A percentile compares a stretch with the other conserved stretches of the same genome.
phyloP scores from a whole-genome alignment of 2,329 filamentous ascomycete species.

The Fusarium sulawesiense region DNA sequence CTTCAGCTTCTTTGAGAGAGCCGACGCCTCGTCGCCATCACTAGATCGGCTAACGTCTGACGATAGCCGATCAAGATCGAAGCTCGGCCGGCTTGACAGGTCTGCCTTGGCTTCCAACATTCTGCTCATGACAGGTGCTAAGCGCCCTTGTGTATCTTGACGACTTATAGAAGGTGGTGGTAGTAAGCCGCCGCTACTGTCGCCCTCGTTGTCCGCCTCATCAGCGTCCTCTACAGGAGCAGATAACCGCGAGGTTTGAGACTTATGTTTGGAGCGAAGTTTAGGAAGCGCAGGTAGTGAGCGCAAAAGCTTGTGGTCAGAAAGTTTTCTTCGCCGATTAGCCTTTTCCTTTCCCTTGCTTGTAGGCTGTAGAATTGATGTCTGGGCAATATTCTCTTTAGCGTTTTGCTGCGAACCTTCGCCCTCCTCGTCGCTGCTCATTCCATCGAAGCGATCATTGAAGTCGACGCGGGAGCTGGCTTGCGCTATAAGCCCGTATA shows the following conservation, averaged over 20 bases:
- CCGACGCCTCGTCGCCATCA: slow-evolving; percentile 60
- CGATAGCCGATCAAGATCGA: slow-evolving; percentile 62
- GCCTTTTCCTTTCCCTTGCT: slow-evolving; percentile 50
- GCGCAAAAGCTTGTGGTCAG: slow-evolving; percentile 72
- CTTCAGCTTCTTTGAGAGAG: slow-evolving; percentile 77
- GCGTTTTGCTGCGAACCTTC: slow-evolving; percentile 63
- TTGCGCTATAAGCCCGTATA: slow-evolving; percentile 92
- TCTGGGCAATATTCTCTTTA: slow-evolving; percentile 54
- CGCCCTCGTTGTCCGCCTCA: slow-evolving; percentile 44
- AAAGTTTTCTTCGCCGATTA: slow-evolving; percentile 68
- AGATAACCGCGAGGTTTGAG: slow-evolving; percentile 55
- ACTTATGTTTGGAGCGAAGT: slow-evolving; percentile 57
- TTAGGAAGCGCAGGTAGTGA: slow-evolving; percentile 71
- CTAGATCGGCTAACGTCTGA: slow-evolving; percentile 53
- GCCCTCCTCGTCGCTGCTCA: slow-evolving; percentile 86
- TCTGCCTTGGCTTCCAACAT: slow-evolving; percentile 79
- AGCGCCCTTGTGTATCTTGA: slow-evolving; percentile 58
- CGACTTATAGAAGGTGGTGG: slow-evolving; percentile 41
- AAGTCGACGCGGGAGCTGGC: slow-evolving; percentile 87
- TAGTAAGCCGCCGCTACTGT: slow-evolving; percentile 39
- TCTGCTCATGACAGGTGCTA: slow-evolving; percentile 79
- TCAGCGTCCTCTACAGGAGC: slow-evolving; percentile 52
- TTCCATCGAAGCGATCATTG: slow-evolving; percentile 79
- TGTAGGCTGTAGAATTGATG: slow-evolving; percentile 53
- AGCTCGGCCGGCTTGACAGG: slow-evolving; percentile 68